These are phyloP conservation scores for Fusarium succisae DNA, from an alignment of 2,329 filamentous ascomycete species.

Conservation along the genomic window DNA sequence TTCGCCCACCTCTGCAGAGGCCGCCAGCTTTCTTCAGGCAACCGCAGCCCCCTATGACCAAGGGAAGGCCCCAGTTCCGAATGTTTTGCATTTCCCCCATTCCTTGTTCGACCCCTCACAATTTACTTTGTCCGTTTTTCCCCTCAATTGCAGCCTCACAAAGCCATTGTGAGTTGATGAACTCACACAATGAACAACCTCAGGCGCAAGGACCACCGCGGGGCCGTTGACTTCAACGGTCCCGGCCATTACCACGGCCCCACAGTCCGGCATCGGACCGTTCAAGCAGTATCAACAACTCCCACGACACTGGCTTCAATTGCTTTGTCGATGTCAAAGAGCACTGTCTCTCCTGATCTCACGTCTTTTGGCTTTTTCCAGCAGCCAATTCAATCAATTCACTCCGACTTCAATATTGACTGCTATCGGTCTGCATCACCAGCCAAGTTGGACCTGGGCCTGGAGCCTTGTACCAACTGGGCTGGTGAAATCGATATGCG, in stretches of 20 bases:
- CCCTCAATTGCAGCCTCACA: constrained; percentile 11
- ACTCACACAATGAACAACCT: constrained; percentile 11
- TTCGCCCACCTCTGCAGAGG: constrained; percentile 12
- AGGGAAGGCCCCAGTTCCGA: constrained; percentile 7
- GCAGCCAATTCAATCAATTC: not conserved
- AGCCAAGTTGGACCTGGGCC: constrained; percentile 16
- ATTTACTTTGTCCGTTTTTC: not conserved
- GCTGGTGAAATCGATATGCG: not conserved
- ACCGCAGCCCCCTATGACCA: constrained; percentile 1
- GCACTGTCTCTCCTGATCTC: not conserved
- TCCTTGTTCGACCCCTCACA: not conserved
- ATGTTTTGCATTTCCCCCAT: constrained; percentile 12
- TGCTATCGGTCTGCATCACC: constrained; percentile 26
- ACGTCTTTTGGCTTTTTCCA: not conserved
- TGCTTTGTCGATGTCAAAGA: not conserved
- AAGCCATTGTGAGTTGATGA: constrained; percentile 7
- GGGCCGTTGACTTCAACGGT: constrained; percentile 4
- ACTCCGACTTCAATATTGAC: constrained; percentile 13
- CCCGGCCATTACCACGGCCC: constrained; percentile 13
- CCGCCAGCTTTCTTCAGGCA: constrained; percentile 10
- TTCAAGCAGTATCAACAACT: constrained; percentile 10
- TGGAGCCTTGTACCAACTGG: constrained; percentile 7
- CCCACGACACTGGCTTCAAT: constrained; percentile 1
- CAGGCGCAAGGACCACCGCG: constrained; percentile 9
- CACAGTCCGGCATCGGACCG: constrained; percentile 18